Evolutionary conservation across 2,329 filamentous ascomycete genomes (phyloP).

Genomic region (Huntiella abstrusa): DNA sequence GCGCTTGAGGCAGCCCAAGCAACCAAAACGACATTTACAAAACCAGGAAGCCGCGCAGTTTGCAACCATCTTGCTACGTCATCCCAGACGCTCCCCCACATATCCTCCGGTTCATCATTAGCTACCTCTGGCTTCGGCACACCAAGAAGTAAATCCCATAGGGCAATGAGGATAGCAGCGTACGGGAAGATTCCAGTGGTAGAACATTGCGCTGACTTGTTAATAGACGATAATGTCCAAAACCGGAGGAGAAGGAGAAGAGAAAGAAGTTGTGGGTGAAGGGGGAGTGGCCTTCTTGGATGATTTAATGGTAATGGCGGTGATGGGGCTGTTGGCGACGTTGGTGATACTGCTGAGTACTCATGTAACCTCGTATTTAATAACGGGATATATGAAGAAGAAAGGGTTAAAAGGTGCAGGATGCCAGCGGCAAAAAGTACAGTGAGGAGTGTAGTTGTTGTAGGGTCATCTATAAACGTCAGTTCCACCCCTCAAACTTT

Average conservation of each 20-base stretch:
- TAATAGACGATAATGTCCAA: conserved; percentile 28
- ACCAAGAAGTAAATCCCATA: conserved; percentile 10
- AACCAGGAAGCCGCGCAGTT: conserved; percentile 14
- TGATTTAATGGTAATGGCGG: conserved; percentile 14
- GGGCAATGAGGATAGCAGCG: conserved; percentile 6
- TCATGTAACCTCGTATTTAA: conserved; percentile 8
- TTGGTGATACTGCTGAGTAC: background rate
- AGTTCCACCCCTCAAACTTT: too few species aligned
- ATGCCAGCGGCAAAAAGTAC: too few species aligned
- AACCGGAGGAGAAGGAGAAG: conserved; percentile 27
- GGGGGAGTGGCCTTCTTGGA: conserved; percentile 28
- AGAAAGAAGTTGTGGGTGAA: conserved; percentile 26
- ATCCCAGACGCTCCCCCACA: conserved; percentile 28
- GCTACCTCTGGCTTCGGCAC: background rate
- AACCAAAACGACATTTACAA: conserved; percentile 20
- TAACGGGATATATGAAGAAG: conserved; percentile 7
- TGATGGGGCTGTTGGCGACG: background rate
- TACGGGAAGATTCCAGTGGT: conserved; percentile 28
- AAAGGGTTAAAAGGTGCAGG: too few species aligned
- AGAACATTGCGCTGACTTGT: conserved; percentile 31
- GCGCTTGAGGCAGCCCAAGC: background rate
- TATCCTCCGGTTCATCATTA: conserved; percentile 24
- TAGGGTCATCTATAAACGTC: too few species aligned
- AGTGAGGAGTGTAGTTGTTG: too few species aligned
- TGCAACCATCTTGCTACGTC: conserved; percentile 29